Evolutionary conservation across 352 stramenopile species (phyloP), one percentile per base, ranked within the genome.

Genomic region (Phytophthora capsici): DNA sequence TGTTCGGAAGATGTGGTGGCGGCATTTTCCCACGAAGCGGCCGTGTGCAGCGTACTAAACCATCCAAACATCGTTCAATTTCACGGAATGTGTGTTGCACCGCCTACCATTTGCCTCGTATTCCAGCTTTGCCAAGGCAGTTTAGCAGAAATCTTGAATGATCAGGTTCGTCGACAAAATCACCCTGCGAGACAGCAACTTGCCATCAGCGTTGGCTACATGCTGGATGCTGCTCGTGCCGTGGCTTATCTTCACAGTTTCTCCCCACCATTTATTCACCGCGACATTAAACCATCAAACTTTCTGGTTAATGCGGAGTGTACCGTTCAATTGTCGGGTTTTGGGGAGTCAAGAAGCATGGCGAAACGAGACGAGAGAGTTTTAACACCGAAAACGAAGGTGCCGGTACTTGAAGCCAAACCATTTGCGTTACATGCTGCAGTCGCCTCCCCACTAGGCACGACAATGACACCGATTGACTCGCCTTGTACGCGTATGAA

Each of bases 231-330:
- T 0, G 71, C 74, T 58, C 66, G 76, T 26, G 75, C 76, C 9
- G 65, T 88, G 9, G 71, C 76, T 7, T 86, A 83, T 54, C 51
- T 88, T 5, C 78, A 88, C 48, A 78, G 70, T 12, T 86, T 86
- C 41, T 73, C 59, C 13, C 75, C 74, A 36, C 57, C 75, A 10
- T 74, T 84, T 38, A 38, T 85, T 7, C 78, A 88, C 34, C 59
- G 77, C 19, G 71, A 78, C 30, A 76, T 86, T 32, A 66, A 80
- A 26, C 73, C 73, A 19, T 64, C 48, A 19, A 88, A 80, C 30
- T 84, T 80, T 26, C 47, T 84, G 2, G 59, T 88, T 7, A 73
- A 86, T 28, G 57, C 52, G n/a, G 56, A 67, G 6, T 68, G 65
- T 50, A 71, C 64, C 17, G 63, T 82, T 6, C 75, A 81, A 30